Conservation (phyloP, 1,284 basidiomycete species). For the Uromyces viciae-fabae region DNA sequence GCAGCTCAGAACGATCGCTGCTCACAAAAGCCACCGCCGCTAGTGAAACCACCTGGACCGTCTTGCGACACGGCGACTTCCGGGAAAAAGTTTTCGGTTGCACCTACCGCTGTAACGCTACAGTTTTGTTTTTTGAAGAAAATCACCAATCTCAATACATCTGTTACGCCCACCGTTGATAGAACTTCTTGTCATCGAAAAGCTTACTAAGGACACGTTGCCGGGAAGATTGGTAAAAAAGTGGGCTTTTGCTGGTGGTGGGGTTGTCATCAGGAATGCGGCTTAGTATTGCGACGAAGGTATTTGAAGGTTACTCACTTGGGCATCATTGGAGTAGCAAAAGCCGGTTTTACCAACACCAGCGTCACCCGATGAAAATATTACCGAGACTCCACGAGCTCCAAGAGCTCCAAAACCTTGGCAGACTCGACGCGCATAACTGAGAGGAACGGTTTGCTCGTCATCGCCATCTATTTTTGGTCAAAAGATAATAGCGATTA, state of each 20-base stretch:
- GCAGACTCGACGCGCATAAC: conserved; percentile 52
- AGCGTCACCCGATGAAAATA: conserved; percentile 56
- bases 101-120: conserved; percentile 51
- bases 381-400: conserved; percentile 56
- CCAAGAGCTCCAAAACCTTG: conserved; percentile 55
- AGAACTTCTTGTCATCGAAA: neutral
- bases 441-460: conserved; percentile 50
- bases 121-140: neutral
- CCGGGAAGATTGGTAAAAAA: conserved; percentile 34
- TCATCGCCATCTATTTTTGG: conserved; percentile 18
- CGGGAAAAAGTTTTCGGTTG: conserved; percentile 51
- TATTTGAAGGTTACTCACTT: too few species aligned
- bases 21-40: conserved; percentile 44
- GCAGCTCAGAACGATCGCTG: too few species aligned
- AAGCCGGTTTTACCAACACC: conserved; percentile 34
- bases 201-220: conserved; percentile 44
- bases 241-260: neutral
- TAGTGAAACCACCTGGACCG: conserved; percentile 32
- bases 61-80: conserved; percentile 48
- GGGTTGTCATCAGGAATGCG: neutral
- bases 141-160: neutral
- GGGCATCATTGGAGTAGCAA: conserved; percentile 13
- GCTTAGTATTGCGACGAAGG: too few species aligned
- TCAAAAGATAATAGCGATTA: neutral
- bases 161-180: neutral